These are phyloP conservation scores for Eimeria praecox DNA, from an alignment of 169 alveolate genomes.

Conservation along the genomic window DNA sequence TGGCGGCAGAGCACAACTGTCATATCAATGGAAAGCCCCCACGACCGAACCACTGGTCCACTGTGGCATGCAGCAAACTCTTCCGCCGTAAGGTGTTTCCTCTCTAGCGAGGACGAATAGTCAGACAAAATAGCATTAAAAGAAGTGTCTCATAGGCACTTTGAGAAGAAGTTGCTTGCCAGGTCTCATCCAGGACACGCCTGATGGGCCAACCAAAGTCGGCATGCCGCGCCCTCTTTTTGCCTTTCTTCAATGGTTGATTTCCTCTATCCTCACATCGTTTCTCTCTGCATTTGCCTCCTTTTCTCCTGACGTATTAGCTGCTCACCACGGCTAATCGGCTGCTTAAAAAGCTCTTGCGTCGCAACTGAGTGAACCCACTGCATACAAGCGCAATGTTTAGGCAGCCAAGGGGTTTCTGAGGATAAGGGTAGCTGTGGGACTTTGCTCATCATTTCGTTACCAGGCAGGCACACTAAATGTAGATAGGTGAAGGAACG, in stretches of 20 bases:
- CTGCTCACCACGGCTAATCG: neutral
- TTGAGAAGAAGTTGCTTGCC: neutral
- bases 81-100: neutral
- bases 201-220: neutral
- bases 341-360: neutral
- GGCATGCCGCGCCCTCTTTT: neutral
- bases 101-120: neutral
- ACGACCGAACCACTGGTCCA: slow-evolving; percentile 54
- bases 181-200: neutral
- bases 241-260: neutral
- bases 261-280: too few relatives aligned
- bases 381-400: neutral
- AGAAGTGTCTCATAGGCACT: neutral
- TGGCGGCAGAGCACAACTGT: neutral
- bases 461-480: neutral
- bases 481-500: neutral
- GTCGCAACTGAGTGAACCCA: neutral
- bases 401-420: neutral
- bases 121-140: neutral
- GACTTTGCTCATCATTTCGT: neutral
- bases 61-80: slow-evolving; percentile 3
- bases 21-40: slow-evolving; percentile 1
- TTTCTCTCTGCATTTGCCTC: neutral
- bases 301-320: neutral
- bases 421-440: neutral